These are phyloP conservation scores for Ophiostoma australiae DNA, from an alignment of 2,329 filamentous ascomycete species.

Conservation along the genomic window DNA sequence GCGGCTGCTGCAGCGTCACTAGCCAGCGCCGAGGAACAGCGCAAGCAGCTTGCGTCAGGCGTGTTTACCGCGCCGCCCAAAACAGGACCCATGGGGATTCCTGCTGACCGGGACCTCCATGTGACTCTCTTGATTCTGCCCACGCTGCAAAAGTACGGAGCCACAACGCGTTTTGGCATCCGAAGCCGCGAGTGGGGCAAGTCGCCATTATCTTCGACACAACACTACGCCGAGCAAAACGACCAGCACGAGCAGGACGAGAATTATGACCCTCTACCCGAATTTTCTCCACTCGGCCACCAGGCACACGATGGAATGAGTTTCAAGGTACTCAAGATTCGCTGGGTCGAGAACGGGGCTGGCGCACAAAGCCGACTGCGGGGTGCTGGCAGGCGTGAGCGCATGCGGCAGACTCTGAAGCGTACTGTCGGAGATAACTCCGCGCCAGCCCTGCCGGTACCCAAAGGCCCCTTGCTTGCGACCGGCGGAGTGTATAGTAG, in stretches of 20 bases:
- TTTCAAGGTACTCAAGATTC: constrained; percentile 74
- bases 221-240: not conserved
- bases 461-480: constrained; percentile 10
- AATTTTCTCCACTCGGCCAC: constrained; percentile 14
- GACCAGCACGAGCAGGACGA: constrained; percentile 14
- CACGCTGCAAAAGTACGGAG: constrained; percentile 67
- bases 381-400: constrained; percentile 51
- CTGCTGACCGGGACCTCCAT: constrained; percentile 70
- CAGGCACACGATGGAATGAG: constrained; percentile 74
- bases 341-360: constrained; percentile 78
- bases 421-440: not conserved
- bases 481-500: not conserved
- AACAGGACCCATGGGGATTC: constrained; percentile 59
- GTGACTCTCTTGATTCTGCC: constrained; percentile 83
- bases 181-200: constrained; percentile 71
- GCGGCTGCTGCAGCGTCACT: constrained; percentile 8
- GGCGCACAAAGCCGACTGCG: constrained; percentile 52
- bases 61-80: constrained; percentile 51
- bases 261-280: not conserved
- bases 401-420: constrained; percentile 52
- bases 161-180: constrained; percentile 72
- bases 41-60: constrained; percentile 34
- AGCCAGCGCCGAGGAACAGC: constrained; percentile 7
- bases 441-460: not conserved
- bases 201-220: not conserved